Percentiles rank a stretch among this genome's conserved stretches.
These are phyloP conservation scores for Arachis hypogaea DNA, from an alignment of 306 rosid genomes.

Conservation along the genomic window DNA sequence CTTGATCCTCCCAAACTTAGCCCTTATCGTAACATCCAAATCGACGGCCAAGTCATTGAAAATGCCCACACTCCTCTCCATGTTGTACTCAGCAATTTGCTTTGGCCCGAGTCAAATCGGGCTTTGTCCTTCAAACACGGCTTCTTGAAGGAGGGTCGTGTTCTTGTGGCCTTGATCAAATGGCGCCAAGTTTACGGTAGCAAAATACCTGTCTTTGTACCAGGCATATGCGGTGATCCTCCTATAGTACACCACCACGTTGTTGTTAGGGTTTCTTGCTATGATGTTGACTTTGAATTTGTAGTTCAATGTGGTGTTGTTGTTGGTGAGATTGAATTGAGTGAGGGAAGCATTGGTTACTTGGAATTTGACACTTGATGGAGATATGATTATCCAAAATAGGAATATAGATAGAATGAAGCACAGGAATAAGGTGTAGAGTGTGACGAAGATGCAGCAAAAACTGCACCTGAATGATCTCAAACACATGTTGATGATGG, in stretches of 20 bases:
- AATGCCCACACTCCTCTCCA: too few species aligned
- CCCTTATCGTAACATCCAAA: too few species aligned
- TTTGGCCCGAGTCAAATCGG: constrained; percentile 1
- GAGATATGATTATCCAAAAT: neutral
- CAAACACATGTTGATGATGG: constrained; percentile 11
- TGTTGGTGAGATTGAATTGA: constrained; percentile 40
- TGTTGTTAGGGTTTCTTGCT: too few species aligned
- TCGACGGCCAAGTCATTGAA: too few species aligned
- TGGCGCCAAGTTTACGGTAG: constrained; percentile 24
- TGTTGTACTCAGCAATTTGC: constrained; percentile 40
- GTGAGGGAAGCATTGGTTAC: constrained; percentile 39
- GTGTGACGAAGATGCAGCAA: too few species aligned
- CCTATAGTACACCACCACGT: too few species aligned
- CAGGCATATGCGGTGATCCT: neutral
- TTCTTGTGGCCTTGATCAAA: constrained; percentile 53
- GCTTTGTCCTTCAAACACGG: constrained; percentile 32
- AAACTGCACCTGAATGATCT: neutral
- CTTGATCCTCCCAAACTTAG: constrained; percentile 21
- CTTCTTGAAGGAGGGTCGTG: constrained; percentile 31
- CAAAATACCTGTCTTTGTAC: constrained; percentile 38
- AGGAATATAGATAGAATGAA: too few species aligned
- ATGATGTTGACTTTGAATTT: too few species aligned
- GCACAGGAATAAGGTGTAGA: too few species aligned
- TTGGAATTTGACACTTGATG: constrained; percentile 39
- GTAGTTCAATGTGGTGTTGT: too few species aligned